A percentile compares a stretch with the other conserved stretches of the same genome.
phyloP scores from a whole-genome alignment of 805 yeast species.

The Barnettozyma pratensis region DNA sequence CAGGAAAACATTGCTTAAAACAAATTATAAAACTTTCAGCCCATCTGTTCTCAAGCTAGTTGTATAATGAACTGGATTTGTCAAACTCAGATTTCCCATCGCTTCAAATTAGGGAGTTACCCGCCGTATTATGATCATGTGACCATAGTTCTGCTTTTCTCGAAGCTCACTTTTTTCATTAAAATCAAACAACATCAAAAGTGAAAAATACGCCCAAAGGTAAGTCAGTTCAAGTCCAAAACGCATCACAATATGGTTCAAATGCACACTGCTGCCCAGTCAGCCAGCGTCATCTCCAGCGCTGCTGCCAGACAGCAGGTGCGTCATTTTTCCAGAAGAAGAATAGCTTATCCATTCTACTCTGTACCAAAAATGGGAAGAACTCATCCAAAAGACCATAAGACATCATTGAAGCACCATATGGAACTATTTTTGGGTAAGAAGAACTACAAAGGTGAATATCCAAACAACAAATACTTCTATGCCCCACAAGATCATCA shows the following conservation, averaged over 20 bases:
- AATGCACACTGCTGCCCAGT: constrained; percentile 1
- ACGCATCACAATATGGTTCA: constrained; percentile 1
- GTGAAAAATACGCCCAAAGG: too few species aligned
- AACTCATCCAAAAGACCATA: constrained; percentile 36
- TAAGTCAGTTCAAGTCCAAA: background rate
- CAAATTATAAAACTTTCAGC: too few species aligned
- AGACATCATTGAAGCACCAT: constrained; percentile 54
- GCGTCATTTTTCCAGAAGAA: constrained; percentile 44
- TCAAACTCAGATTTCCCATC: too few species aligned
- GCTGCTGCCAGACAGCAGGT: constrained; percentile 28
- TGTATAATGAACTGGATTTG: too few species aligned
- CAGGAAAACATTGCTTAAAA: too few species aligned
- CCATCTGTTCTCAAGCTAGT: too few species aligned
- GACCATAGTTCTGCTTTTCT: too few species aligned
- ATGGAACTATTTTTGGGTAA: constrained; percentile 80
- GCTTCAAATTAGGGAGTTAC: too few species aligned
- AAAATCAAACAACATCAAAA: background rate
- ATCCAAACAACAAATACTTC: constrained; percentile 68
- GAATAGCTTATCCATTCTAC: constrained; percentile 49
- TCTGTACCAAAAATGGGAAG: constrained; percentile 39
- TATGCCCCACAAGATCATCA: constrained; percentile 60
- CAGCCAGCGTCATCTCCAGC: constrained; percentile 5
- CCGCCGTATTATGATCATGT: too few species aligned
- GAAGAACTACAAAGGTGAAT: constrained; percentile 76
- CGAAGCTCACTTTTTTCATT: too few species aligned